phyloP scores from a whole-genome alignment of 2,329 filamentous ascomycete genomes.

The Dothideomycetidae sp. region DNA sequence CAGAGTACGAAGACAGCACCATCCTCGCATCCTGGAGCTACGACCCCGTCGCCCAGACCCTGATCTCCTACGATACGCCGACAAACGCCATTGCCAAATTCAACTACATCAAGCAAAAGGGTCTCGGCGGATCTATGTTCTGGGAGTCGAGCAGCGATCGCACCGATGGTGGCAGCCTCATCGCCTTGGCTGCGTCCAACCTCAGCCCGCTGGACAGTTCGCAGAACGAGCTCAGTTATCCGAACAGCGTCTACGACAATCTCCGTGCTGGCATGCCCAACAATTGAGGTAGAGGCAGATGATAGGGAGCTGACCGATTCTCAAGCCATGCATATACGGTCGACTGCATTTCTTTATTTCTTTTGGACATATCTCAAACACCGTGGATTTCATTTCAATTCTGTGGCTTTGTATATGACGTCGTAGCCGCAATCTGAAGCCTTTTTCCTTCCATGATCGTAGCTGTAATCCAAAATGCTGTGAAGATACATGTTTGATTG shows the following conservation, averaged over 20 bases:
- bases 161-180: slow-evolving; percentile 48
- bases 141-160: slow-evolving; percentile 80
- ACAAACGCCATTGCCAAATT: slow-evolving; percentile 54
- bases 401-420: too few relatives aligned
- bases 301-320: too few relatives aligned
- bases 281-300: too few relatives aligned
- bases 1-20: slow-evolving; percentile 48
- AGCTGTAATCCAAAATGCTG: too few relatives aligned
- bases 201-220: slow-evolving; percentile 32
- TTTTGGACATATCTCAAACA: too few relatives aligned
- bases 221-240: slow-evolving; percentile 37
- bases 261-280: slow-evolving; percentile 30
- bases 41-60: slow-evolving; percentile 42
- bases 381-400: too few relatives aligned
- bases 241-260: slow-evolving; percentile 40
- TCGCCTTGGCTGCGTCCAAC: slow-evolving; percentile 25
- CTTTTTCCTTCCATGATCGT: too few relatives aligned
- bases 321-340: too few relatives aligned
- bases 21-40: slow-evolving; percentile 66
- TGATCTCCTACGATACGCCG: slow-evolving; percentile 65
- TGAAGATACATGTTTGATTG: too few relatives aligned
- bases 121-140: slow-evolving; percentile 84
- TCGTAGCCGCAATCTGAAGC: too few relatives aligned
- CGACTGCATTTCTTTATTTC: too few relatives aligned
- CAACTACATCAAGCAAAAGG: slow-evolving; percentile 49